Base-by-base conservation (phyloP, 768 basidiomycete species). In the Tricholomella constricta region DNA sequence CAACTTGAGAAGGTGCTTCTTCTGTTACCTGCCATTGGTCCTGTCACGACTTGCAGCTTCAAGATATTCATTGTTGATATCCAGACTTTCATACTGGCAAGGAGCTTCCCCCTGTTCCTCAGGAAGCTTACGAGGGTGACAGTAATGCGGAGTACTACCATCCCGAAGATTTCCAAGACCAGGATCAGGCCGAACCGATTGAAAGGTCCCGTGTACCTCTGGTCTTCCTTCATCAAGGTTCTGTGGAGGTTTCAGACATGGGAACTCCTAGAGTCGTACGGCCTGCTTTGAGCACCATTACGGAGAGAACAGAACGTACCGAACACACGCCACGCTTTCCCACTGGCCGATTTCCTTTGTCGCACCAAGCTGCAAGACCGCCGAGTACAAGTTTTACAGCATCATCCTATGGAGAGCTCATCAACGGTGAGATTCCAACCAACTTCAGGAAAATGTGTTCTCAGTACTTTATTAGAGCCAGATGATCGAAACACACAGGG, bases 261-360 rank as follows among this genome's bases (percentile, higher is more conserved):
- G 67, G 62, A 26, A 64, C 69, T 9, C 68, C 67, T 11, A 58
- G 53, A 22, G 49, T 54, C 2, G 54, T 64, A 12, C 70, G 65
- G 34, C 69, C 72, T 27, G 73, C 72, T 48, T 69, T 89, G 53
- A 86, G 81, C 53, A 86, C 84, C 4, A 91, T 91, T 54, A 76
- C 80, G 20, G 88, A 91, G 69, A 70, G 66, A 41, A 85, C 86
- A 14, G 88, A 90, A 63, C 75, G 76, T 29, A 84, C 87, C 31
- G 86, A 84, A 56, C 72, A 76, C 31, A 80, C 82, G 12, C 74
- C 77, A 14, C 71, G 73, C 36, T 78, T 78, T 74, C 74, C 74
- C 25, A 71, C 76, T 25, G 69, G 69, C 35, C 73, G 73, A 46
- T 72, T 74, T 35, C 68, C 75, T 26, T 57, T 69, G 27, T 58